Evolutionary conservation across 805 yeast species (phyloP).

Genomic region (Candida pseudoglaebosa): DNA sequence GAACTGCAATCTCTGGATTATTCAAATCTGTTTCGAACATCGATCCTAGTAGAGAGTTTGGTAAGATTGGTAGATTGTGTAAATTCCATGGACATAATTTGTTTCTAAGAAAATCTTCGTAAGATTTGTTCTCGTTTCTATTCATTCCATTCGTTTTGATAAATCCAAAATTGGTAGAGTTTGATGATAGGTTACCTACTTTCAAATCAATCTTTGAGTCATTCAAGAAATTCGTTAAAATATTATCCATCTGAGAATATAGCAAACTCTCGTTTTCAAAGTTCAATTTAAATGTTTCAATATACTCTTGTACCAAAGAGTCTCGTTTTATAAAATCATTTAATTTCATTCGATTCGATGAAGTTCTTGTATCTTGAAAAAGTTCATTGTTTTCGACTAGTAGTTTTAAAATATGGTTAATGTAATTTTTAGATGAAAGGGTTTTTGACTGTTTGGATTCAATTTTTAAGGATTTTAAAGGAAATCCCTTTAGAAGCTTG

Average conservation of each 20-base stretch:
- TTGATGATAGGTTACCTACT: slow-evolving; percentile 7
- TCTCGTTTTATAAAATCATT: background rate
- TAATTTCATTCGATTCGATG: background rate
- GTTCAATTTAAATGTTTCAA: background rate
- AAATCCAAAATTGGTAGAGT: slow-evolving; percentile 1
- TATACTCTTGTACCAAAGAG: background rate
- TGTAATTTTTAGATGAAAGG: slow-evolving; percentile 3
- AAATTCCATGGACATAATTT: slow-evolving; percentile 45
- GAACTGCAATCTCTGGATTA: slow-evolving; percentile 39
- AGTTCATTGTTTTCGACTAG: slow-evolving; percentile 1
- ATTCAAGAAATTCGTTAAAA: background rate
- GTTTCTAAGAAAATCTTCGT: background rate
- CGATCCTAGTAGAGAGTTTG: slow-evolving; percentile 45
- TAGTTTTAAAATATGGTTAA: slow-evolving; percentile 4
- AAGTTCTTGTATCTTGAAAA: background rate
- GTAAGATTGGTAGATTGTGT: slow-evolving; percentile 48
- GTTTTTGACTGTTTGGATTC: slow-evolving; percentile 33
- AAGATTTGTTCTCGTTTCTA: background rate
- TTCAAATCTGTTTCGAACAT: slow-evolving; percentile 39
- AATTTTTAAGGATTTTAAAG: slow-evolving; percentile 46
- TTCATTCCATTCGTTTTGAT: slow-evolving; percentile 27
- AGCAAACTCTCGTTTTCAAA: background rate
- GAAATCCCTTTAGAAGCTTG: slow-evolving; percentile 49
- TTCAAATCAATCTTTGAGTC: background rate
- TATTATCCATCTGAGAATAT: background rate